These are phyloP conservation scores for Petunia hybrid DNA, from an alignment of 305 asterid species.

Conservation along the genomic window DNA sequence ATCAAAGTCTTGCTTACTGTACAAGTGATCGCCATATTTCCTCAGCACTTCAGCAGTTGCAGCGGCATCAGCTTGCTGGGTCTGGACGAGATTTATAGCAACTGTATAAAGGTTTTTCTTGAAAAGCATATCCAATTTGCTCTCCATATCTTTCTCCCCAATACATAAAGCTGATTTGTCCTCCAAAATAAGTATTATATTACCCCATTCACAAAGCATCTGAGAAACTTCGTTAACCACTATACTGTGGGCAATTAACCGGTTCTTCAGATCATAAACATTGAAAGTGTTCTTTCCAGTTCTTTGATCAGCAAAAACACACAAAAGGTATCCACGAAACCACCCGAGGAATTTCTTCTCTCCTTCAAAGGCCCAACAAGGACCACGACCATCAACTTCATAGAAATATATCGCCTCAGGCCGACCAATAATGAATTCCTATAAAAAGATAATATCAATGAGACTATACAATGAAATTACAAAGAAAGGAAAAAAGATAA, in stretches of 20 bases:
- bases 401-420: conserved; percentile 95
- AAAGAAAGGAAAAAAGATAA: background rate
- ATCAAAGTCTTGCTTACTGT: conserved; percentile 83
- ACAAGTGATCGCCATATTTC: conserved; percentile 96
- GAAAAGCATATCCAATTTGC: conserved; percentile 97
- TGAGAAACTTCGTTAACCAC: conserved; percentile 82
- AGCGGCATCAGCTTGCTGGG: conserved; percentile 97
- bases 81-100: conserved; percentile 93
- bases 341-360: conserved; percentile 91
- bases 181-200: conserved; percentile 76
- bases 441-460: conserved; percentile 33
- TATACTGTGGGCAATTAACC: conserved; percentile 84
- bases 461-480: conserved; percentile 2
- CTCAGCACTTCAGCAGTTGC: conserved; percentile 97
- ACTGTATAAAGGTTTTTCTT: conserved; percentile 93
- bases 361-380: conserved; percentile 99
- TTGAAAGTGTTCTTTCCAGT: conserved; percentile 75
- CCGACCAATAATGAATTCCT: conserved; percentile 97
- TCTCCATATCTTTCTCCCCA: conserved; percentile 98
- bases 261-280: conserved; percentile 92
- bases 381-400: conserved; percentile 99
- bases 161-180: conserved; percentile 82
- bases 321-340: conserved; percentile 95
- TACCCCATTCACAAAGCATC: conserved; percentile 99
- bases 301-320: conserved; percentile 88